Conservation (phyloP, 495 filamentous ascomycete genomes). For the Aspergillus olivimuriae region DNA sequence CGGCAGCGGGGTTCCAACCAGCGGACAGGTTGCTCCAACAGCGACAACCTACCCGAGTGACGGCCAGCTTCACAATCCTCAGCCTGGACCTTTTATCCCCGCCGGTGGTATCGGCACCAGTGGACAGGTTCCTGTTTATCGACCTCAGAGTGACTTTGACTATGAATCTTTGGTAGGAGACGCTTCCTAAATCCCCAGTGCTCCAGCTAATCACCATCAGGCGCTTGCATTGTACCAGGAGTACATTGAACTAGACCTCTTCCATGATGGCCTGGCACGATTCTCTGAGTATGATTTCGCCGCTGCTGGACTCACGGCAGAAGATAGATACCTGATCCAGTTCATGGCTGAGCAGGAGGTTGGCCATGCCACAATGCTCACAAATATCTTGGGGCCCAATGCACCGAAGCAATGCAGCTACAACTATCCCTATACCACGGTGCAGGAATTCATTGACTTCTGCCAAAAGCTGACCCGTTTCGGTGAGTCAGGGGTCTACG, state of each 20-base stretch:
- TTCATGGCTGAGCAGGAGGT: constrained; percentile 86
- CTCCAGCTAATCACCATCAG: constrained; percentile 27
- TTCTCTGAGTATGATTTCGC: constrained; percentile 69
- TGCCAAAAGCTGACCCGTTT: constrained; percentile 79
- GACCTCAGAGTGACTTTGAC: constrained; percentile 65
- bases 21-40: constrained; percentile 35
- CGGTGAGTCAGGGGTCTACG: constrained; percentile 78
- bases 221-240: constrained; percentile 70
- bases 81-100: constrained; percentile 70
- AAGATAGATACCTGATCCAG: constrained; percentile 65
- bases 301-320: constrained; percentile 56
- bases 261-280: constrained; percentile 67
- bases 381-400: constrained; percentile 68
- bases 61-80: constrained; percentile 56
- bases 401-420: constrained; percentile 73
- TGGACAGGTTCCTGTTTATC: constrained; percentile 65
- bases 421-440: constrained; percentile 73
- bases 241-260: constrained; percentile 84
- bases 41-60: constrained; percentile 61
- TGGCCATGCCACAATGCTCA: constrained; percentile 72
- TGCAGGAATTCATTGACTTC: constrained; percentile 79
- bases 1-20: constrained; percentile 40
- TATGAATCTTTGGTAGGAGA: constrained; percentile 58
- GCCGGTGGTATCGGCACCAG: constrained; percentile 78
- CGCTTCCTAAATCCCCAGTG: background rate